These are phyloP conservation scores for Thielaviopsis ethacetica DNA, from an alignment of 2,329 filamentous ascomycete species.

Conservation along the genomic window DNA sequence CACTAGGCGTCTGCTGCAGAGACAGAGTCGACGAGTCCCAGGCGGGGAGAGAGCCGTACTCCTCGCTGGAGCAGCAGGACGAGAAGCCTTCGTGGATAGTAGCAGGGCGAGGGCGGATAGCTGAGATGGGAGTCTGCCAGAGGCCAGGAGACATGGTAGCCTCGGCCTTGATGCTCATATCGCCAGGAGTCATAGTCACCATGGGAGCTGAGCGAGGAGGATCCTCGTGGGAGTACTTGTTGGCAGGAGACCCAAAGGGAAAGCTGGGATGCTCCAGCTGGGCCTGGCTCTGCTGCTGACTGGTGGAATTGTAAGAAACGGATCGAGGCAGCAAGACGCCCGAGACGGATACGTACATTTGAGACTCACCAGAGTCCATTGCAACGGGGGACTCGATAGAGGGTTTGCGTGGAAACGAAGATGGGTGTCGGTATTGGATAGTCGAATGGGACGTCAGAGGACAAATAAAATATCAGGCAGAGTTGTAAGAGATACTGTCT, in stretches of 20 bases:
- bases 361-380: slow-evolving; percentile 36
- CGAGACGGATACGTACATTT: slow-evolving; percentile 30
- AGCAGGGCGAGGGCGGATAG: slow-evolving; percentile 36
- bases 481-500: no score
- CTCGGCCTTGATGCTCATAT: slow-evolving; percentile 32
- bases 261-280: slow-evolving; percentile 34
- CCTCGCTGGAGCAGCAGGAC: slow-evolving; percentile 35
- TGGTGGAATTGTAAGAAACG: slow-evolving; percentile 1
- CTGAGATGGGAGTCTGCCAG: slow-evolving; percentile 39
- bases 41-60: slow-evolving; percentile 33
- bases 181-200: slow-evolving; percentile 34
- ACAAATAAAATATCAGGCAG: no score
- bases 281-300: slow-evolving; percentile 13
- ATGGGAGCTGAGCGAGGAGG: slow-evolving; percentile 27
- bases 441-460: neutral
- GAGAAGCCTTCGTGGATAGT: slow-evolving; percentile 47
- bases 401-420: neutral
- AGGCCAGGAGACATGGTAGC: slow-evolving; percentile 27
- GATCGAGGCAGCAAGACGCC: slow-evolving; percentile 8
- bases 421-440: neutral
- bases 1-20: slow-evolving; percentile 32
- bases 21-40: slow-evolving; percentile 42
- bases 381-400: slow-evolving; percentile 14
- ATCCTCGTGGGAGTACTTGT: slow-evolving; percentile 30
- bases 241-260: slow-evolving; percentile 30